Evolutionary conservation across 768 basidiomycete genomes (phyloP).

Genomic region (Leccinellum albellum): DNA sequence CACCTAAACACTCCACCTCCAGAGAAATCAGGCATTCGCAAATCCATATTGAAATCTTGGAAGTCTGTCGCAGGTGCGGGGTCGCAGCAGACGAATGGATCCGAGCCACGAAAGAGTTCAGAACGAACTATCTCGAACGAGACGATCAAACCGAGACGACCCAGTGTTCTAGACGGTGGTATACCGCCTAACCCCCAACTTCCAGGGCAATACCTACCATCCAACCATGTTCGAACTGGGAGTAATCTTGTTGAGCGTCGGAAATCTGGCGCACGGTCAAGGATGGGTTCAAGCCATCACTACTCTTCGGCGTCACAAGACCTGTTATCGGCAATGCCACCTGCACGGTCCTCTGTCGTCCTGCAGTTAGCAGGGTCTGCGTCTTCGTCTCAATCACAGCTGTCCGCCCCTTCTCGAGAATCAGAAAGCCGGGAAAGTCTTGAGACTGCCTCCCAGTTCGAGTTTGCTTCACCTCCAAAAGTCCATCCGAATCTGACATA

Average conservation of each 20-base stretch:
- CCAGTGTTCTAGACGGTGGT: constrained; percentile 43
- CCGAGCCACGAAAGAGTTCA: constrained; percentile 36
- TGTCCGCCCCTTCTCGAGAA: constrained; percentile 22
- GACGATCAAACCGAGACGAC: constrained; percentile 40
- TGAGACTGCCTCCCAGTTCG: constrained; percentile 63
- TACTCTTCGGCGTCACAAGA: constrained; percentile 32
- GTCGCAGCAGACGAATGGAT: constrained; percentile 27
- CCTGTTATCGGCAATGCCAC: constrained; percentile 14
- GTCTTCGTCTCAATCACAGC: constrained; percentile 28
- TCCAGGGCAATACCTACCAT: constrained; percentile 45
- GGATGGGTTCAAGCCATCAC: constrained; percentile 16
- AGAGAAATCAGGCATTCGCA: constrained; percentile 49
- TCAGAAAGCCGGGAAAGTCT: constrained; percentile 48
- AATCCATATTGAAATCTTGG: constrained; percentile 71
- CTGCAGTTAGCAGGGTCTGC: constrained; percentile 19
- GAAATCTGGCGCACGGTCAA: constrained; percentile 20
- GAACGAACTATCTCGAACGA: constrained; percentile 36
- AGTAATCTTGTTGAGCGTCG: constrained; percentile 30
- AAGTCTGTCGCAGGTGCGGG: constrained; percentile 43
- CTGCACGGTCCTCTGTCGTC: constrained; percentile 11
- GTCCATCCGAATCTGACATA: constrained; percentile 44
- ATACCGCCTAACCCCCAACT: constrained; percentile 65
- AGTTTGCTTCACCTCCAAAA: constrained; percentile 55
- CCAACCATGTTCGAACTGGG: constrained; percentile 31
- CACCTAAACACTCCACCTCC: constrained; percentile 23